Evolutionary conservation across 148 eudicot genomes (phyloP).

Genomic region (Arctostaphylos glauca): DNA sequence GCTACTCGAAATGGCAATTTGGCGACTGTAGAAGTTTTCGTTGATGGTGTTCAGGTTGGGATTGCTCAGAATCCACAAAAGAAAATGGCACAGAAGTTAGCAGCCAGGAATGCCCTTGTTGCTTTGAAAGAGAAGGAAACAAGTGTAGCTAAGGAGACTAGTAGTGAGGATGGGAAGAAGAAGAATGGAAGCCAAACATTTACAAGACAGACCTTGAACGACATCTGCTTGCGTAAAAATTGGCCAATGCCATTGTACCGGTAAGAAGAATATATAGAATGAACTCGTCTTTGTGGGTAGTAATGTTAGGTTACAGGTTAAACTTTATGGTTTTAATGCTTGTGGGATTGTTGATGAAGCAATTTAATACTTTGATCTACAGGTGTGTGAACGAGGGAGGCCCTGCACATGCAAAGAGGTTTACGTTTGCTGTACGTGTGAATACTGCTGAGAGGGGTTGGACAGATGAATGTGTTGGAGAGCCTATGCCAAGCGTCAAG

Average conservation of each 20-base stretch:
- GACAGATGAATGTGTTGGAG: conserved; percentile 96
- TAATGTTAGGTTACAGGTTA: not conserved
- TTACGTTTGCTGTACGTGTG: conserved; percentile 81
- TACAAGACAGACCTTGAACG: conserved; percentile 94
- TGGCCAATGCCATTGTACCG: conserved; percentile 98
- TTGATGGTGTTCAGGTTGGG: conserved; percentile 90
- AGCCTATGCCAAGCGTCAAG: conserved; percentile 98
- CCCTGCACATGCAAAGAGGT: conserved; percentile 95
- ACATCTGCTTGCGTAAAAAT: conserved; percentile 89
- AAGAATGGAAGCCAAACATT: conserved; percentile 65
- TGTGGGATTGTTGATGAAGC: not conserved
- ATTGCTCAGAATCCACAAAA: conserved; percentile 88
- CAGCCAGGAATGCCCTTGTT: conserved; percentile 89
- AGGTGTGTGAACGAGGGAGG: conserved; percentile 98
- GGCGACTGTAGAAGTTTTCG: conserved; percentile 89
- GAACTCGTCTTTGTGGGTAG: not conserved
- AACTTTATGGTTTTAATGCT: not conserved
- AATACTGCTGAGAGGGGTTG: conserved; percentile 83
- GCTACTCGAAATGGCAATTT: conserved; percentile 79
- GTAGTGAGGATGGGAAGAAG: conserved; percentile 59
- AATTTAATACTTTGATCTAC: not conserved
- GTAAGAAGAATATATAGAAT: conserved; percentile 32
- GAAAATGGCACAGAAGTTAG: conserved; percentile 98
- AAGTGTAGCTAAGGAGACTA: conserved; percentile 53
- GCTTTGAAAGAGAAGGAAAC: conserved; percentile 74